Conservation (phyloP, 495 filamentous ascomycete species). For the Evernia prunastri region DNA sequence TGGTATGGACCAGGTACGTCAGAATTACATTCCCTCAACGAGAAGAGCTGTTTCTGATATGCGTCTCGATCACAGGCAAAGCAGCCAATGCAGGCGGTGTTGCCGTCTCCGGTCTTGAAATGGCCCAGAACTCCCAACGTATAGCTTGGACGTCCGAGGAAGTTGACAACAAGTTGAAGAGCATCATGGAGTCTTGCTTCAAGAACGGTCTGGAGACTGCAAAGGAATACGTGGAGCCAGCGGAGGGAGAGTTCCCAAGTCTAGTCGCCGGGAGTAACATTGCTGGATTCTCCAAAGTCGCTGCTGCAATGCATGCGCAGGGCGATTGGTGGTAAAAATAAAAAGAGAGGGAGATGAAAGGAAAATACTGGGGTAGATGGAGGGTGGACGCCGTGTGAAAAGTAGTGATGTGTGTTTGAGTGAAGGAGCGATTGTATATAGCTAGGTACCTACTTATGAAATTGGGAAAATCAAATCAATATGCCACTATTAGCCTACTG, state of each 20-base stretch:
- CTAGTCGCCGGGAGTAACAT: constrained; percentile 93
- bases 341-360: not conserved
- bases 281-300: constrained; percentile 95
- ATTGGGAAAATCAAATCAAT: not conserved
- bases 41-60: not conserved
- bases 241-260: constrained; percentile 78
- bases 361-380: too few species aligned
- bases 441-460: not conserved
- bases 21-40: not conserved
- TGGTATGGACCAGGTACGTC: constrained; percentile 87
- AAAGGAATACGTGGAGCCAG: constrained; percentile 70
- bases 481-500: not conserved
- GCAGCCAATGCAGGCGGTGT: constrained; percentile 97
- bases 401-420: not conserved
- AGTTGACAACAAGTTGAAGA: constrained; percentile 86
- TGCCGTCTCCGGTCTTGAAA: constrained; percentile 94
- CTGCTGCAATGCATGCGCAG: constrained; percentile 87
- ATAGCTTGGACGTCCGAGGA: constrained; percentile 80
- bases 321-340: constrained; percentile 79
- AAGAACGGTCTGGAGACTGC: constrained; percentile 84
- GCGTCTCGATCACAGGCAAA: constrained; percentile 42
- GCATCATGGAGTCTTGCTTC: constrained; percentile 93
- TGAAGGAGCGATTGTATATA: not conserved
- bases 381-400: not conserved
- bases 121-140: constrained; percentile 93